Conservation (phyloP, 2,329 filamentous ascomycete species). For the Samsoniella hepiali region DNA sequence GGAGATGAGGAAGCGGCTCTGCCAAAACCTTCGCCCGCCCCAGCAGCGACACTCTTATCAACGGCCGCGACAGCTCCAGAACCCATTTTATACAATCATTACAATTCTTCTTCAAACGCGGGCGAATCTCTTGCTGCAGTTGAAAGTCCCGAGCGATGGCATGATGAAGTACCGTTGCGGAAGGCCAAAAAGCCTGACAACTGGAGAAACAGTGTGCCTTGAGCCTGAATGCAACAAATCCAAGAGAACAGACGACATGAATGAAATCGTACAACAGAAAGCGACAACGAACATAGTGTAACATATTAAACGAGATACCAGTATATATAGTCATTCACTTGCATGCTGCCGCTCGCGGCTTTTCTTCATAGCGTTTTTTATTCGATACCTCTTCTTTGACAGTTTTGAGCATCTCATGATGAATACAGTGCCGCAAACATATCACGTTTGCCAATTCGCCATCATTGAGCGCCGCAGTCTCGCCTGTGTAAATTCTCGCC, state of each 20-base stretch:
- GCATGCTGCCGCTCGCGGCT: no score
- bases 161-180: background rate
- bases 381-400: no score
- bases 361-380: no score
- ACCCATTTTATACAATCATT: background rate
- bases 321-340: no score
- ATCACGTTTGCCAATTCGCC: background rate
- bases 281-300: background rate
- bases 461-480: conserved; percentile 7
- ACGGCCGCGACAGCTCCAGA: background rate
- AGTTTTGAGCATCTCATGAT: no score
- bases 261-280: background rate
- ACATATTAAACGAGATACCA: no score
- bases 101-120: background rate
- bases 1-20: background rate
- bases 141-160: background rate
- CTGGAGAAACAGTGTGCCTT: background rate
- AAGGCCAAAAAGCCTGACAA: background rate
- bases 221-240: no score
- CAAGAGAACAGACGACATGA: no score
- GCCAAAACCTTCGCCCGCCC: background rate
- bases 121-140: background rate
- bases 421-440: background rate
- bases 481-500: conserved; percentile 1
- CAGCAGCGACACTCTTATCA: background rate